These are phyloP conservation scores for Omphalotus olearius DNA, from an alignment of 1,284 basidiomycete species.

Conservation along the genomic window DNA sequence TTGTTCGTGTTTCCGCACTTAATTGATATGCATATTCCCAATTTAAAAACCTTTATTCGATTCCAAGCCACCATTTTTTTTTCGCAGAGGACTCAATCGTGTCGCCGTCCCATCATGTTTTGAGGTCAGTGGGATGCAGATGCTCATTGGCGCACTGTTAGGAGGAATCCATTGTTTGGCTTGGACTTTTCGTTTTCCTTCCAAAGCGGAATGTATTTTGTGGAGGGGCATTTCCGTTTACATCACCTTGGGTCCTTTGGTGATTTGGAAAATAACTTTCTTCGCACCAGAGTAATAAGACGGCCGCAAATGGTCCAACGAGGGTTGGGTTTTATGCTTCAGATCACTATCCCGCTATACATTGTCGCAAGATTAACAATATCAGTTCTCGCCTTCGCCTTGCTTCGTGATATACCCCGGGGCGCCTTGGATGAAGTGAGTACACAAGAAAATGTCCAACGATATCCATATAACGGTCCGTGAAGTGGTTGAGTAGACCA, in stretches of 20 bases:
- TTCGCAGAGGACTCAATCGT: too few species aligned
- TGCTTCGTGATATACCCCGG: conserved; percentile 5
- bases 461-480: background rate
- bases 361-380: background rate
- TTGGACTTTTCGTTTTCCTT: conserved; percentile 10
- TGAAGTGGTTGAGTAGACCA: too few species aligned
- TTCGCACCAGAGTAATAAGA: background rate
- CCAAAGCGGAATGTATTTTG: background rate
- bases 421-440: conserved; percentile 2
- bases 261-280: background rate
- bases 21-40: too few species aligned
- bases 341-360: background rate
- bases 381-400: conserved; percentile 1
- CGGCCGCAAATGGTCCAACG: too few species aligned
- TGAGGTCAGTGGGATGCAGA: background rate
- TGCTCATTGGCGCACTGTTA: conserved; percentile 5
- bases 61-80: too few species aligned
- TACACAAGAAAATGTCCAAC: conserved; percentile 10
- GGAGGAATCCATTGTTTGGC: conserved; percentile 9
- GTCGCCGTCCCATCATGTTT: too few species aligned
- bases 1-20: too few species aligned
- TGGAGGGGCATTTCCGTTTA: conserved; percentile 4
- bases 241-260: background rate
- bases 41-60: too few species aligned
- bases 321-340: background rate